These are phyloP conservation scores for Ajuga chamaepitys DNA, from an alignment of 257 asterid genomes.

Conservation along the genomic window DNA sequence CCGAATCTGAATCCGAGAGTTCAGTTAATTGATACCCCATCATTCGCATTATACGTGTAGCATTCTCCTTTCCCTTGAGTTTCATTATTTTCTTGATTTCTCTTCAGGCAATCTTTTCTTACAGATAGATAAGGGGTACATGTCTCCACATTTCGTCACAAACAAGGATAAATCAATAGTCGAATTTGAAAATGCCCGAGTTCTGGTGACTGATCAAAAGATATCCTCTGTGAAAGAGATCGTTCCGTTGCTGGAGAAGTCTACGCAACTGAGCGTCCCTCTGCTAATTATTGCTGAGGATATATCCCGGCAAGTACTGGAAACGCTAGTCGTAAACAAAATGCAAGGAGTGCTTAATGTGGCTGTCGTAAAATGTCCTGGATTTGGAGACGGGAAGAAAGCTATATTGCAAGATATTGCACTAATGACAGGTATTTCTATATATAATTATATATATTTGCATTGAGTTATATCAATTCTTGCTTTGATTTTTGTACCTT, in stretches of 20 bases:
- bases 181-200: conserved; percentile 79
- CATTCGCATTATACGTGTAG: background rate
- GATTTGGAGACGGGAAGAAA: conserved; percentile 68
- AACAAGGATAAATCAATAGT: conserved; percentile 62
- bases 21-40: background rate
- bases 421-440: conserved; percentile 71
- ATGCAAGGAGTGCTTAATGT: conserved; percentile 65
- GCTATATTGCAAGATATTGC: conserved; percentile 91
- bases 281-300: conserved; percentile 88
- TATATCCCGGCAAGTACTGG: conserved; percentile 64
- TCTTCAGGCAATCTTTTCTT: conserved; percentile 81
- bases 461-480: background rate
- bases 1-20: background rate
- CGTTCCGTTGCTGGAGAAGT: conserved; percentile 91
- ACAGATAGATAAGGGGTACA: conserved; percentile 95
- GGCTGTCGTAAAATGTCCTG: conserved; percentile 90
- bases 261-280: conserved; percentile 83
- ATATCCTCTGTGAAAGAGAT: conserved; percentile 55
- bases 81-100: conserved; percentile 50
- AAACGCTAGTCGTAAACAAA: conserved; percentile 74
- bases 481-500: background rate
- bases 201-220: conserved; percentile 87
- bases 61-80: conserved; percentile 28
- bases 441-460: background rate
- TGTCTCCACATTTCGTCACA: conserved; percentile 87